Base-by-base conservation (phyloP, 148 eudicot species). In the Camellia japonica region DNA sequence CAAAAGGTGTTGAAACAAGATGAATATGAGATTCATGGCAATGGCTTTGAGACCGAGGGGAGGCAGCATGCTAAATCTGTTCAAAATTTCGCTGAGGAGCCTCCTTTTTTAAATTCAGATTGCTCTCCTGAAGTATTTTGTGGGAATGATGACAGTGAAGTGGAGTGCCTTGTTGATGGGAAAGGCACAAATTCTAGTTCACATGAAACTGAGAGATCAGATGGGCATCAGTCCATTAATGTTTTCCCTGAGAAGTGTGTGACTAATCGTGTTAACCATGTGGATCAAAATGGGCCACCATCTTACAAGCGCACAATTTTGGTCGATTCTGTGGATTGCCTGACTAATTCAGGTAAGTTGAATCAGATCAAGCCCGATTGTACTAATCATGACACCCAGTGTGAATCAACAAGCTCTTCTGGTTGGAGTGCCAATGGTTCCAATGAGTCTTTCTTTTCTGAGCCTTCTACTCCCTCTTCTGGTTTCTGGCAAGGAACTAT, bases 401-500 rank as follows among this genome's bases (percentile, higher is more conserved):
- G 72, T 61, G 80, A 58, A 63, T 64, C 84, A 10, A 80, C 82
- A 71, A 77, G 74, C 60, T 74, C 87, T 79, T 87, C 91, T 30
- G 87, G 85, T 81, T 81, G 66, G 69, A 81, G 70, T 82, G 68
- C 73, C 75, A 80, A 79, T 82, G 88, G 73, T 55, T 80, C 89
- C 68, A 75, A 54, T 67, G 87, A 83, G 82, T 80, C 84, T 74
- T 80, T 82, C 51, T 43, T 84, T 75, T 76, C 88, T 70, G 92
- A 83, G 73, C 87, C 94, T 64, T 78, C 88, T 71, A 70, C 80
- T 51, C 82, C 87, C 49, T 74, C 85, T n/a, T 85, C 92, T 91
- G 92, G 89, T 71, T 91, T 94, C 76, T 91, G 91, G 92, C 93
- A 89, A 69, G 97, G 91, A 83, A 66, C 83, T 72, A 78, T 92